phyloP scores from a whole-genome alignment of 2,329 filamentous ascomycete species.

The Aspergillus tamarii region DNA sequence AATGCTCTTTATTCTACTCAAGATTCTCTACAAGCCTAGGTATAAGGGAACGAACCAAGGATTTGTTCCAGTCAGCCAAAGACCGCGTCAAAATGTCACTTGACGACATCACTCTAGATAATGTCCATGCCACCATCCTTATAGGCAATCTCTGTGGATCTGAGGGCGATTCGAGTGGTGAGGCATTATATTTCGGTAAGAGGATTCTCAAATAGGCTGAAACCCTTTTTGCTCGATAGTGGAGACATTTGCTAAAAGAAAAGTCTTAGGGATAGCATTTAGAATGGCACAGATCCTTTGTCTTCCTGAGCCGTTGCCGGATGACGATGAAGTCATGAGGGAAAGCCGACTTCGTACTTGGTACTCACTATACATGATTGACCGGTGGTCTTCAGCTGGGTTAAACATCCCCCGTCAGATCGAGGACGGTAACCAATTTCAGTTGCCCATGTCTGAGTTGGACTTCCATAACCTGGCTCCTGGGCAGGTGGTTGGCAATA shows the following conservation, averaged over 20 bases:
- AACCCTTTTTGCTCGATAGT: neutral
- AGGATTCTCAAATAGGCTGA: neutral
- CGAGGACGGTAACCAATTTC: conserved; percentile 13
- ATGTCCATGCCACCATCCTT: conserved; percentile 38
- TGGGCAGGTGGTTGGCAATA: neutral
- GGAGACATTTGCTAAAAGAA: neutral
- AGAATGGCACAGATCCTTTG: neutral
- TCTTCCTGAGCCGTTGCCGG: neutral
- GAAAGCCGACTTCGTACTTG: conserved; percentile 34
- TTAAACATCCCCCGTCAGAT: conserved; percentile 36
- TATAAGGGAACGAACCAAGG: conserved; percentile 15
- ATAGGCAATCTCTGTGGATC: conserved; percentile 31
- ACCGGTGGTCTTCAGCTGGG: conserved; percentile 36
- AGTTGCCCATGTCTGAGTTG: conserved; percentile 34
- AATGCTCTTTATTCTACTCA: neutral
- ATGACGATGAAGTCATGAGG: conserved; percentile 19
- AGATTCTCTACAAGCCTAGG: neutral
- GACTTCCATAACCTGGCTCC: conserved; percentile 24
- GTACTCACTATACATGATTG: conserved; percentile 39
- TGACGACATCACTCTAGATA: conserved; percentile 25
- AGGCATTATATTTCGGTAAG: conserved; percentile 36
- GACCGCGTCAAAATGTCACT: conserved; percentile 1
- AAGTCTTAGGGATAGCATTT: neutral
- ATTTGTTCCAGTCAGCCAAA: conserved; percentile 51
- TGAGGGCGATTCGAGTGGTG: conserved; percentile 27